Conservation (phyloP, 495 filamentous ascomycete genomes). For the Penicillium flavigenum region DNA sequence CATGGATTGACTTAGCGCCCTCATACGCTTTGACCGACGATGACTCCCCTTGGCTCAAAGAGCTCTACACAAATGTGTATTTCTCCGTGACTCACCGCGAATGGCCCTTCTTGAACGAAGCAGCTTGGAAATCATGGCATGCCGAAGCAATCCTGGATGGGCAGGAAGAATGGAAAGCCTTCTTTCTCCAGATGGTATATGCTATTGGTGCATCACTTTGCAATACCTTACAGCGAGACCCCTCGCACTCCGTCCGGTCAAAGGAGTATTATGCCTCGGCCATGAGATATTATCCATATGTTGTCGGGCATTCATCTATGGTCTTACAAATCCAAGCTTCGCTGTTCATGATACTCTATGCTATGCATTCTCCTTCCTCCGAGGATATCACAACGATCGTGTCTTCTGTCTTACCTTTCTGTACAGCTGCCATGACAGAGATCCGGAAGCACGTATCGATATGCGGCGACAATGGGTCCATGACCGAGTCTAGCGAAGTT, state of each 20-base stretch:
- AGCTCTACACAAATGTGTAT: conserved; percentile 35
- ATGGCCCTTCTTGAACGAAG: conserved; percentile 35
- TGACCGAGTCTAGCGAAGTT: conserved; percentile 16
- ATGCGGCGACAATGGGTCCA: conserved; percentile 12
- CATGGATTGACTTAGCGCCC: conserved; percentile 17
- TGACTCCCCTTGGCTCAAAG: conserved; percentile 25
- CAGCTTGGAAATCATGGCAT: conserved; percentile 30
- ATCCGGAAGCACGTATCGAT: conserved; percentile 25
- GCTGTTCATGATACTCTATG: conserved; percentile 34
- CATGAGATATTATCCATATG: conserved; percentile 32
- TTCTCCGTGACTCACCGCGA: conserved; percentile 35
- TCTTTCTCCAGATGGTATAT: conserved; percentile 36
- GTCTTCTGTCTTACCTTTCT: conserved; percentile 36
- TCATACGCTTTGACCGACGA: conserved; percentile 16
- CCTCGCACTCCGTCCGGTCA: conserved; percentile 25
- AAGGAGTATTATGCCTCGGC: conserved; percentile 31
- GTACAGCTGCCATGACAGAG: conserved; percentile 32
- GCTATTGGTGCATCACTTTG: conserved; percentile 34
- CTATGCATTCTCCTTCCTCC: conserved; percentile 36
- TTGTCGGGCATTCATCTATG: conserved; percentile 31
- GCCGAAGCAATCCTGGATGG: conserved; percentile 16
- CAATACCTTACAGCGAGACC: conserved; percentile 28
- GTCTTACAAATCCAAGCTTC: conserved; percentile 37
- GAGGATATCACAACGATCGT: conserved; percentile 34
- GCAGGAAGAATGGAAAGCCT: conserved; percentile 30